Base-by-base conservation (phyloP, 129 eudicot genomes). In the Chrysanthemum makinoi region DNA sequence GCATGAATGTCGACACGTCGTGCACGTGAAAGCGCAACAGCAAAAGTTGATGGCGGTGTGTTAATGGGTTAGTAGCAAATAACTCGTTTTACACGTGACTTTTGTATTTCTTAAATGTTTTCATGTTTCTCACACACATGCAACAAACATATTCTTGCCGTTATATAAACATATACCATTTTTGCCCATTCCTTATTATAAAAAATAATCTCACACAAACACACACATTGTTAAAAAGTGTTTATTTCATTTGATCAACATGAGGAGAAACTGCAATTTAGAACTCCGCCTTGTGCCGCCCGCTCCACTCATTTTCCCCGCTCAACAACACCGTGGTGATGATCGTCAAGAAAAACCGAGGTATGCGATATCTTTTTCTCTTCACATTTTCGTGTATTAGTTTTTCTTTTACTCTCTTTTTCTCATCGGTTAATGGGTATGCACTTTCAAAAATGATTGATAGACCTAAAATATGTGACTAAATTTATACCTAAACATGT, bases 201-300 rank as follows among this genome's bases (percentile, higher is more conserved):
- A 2, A 65, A 11, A 65, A 44, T 9, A 44, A 52, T 43, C n/a
- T n/a, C n/a, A n/a, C 28, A 17, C 33, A 43, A 13, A 65, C 9
- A n/a, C 22, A 65, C 9, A n/a, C n/a, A 24, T n/a, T n/a, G n/a
- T n/a, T n/a, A n/a, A n/a, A n/a, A n/a, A n/a, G n/a, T n/a, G n/a
- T n/a, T n/a, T n/a, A n/a, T n/a, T n/a, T n/a, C n/a, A n/a, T n/a
- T n/a, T n/a, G n/a, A n/a, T n/a, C 8, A 85, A 82, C 80, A 82
- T 73, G 75, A 77, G 85, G 39, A 82, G 35, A 30, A 30, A 80
- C 75, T 86, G 96, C 56, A 85, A 86, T 68, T 69, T 89, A 81
- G 92, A 86, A 56, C 96, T 89, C 69, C 67, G 88, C 50, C 89
- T 86, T 33, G 81, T 84, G 35, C 80, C 92, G 46, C 92, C 96